Evolutionary conservation across 2,329 filamentous ascomycete species (phyloP).

Genomic region (Pochonia chlamydosporia): DNA sequence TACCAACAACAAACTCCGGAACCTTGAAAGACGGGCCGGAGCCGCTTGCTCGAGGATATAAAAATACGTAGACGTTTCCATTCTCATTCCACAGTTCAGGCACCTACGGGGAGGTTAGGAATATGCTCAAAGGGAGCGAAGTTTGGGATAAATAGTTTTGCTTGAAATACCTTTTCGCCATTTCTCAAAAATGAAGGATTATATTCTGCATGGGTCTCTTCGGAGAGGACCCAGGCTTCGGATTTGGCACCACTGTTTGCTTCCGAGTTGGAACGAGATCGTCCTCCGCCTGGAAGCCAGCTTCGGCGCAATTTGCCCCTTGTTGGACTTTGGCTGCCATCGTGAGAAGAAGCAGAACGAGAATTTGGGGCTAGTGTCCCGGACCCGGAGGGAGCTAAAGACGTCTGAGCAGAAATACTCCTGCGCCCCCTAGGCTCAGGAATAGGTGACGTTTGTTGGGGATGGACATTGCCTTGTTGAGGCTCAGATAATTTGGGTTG

Average conservation of each 20-base stretch:
- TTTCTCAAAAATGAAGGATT: constrained; percentile 45
- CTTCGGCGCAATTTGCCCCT: constrained; percentile 44
- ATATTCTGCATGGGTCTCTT: constrained; percentile 49
- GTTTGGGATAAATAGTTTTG: background rate
- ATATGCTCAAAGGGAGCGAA: background rate
- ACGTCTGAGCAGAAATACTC: constrained; percentile 43
- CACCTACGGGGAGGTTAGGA: constrained; percentile 34
- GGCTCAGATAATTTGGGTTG: constrained; percentile 17
- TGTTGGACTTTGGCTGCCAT: constrained; percentile 37
- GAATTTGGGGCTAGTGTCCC: constrained; percentile 19
- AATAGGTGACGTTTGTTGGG: constrained; percentile 24
- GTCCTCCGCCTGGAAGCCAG: constrained; percentile 44
- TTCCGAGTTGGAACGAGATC: constrained; percentile 47
- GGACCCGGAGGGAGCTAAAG: constrained; percentile 3
- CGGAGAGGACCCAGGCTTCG: constrained; percentile 50
- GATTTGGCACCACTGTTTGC: constrained; percentile 15
- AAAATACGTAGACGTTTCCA: constrained; percentile 51
- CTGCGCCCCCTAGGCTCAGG: constrained; percentile 34
- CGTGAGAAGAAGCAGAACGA: constrained; percentile 18
- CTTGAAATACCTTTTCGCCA: constrained; percentile 45
- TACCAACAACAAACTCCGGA: constrained; percentile 45
- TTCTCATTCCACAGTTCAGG: constrained; percentile 61
- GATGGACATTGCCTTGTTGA: constrained; percentile 16
- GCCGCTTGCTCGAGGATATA: constrained; percentile 46
- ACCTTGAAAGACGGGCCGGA: constrained; percentile 56